Base-by-base conservation (phyloP, 305 asterid genomes). In the Andrographis paniculata region DNA sequence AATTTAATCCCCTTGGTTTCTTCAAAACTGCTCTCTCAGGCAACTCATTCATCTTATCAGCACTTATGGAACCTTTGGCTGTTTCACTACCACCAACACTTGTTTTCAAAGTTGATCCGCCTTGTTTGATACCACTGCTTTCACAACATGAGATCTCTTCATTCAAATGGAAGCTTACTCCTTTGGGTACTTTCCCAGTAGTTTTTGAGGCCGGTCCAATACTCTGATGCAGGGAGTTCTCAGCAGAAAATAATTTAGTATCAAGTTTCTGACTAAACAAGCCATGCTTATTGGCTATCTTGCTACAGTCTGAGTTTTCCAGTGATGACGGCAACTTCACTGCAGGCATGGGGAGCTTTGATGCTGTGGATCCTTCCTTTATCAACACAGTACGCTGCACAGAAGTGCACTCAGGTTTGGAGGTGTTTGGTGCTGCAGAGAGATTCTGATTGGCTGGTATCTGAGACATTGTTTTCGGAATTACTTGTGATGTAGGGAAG, bases 1-100 rank as follows among this genome's bases (percentile, higher is more conserved):
- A 86, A 67, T 86, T 89, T 45, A 89, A 69, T 33, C 98, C 98
- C 48, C 52, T 69, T 20, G 96, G 87, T 45, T 43, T 63, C 63
- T 51, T 56, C 39, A 52, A 61, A 46, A 79, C 60, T 20, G 28
- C 58, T 28, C 41, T 58, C 59, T 71, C 72, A 20, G 55, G 15
- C 9, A 50, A 36, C 20, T 64, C 68, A 20, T 65, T 66, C 20
- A 53, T 45, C 63, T 72, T 68, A 56, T 53, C 58, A 21, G 23
- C 9, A 48, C 60, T 52, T 48, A 50, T 61, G 17, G 63, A 50
- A 55, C 39, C 58, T 19, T 64, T 46, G 50, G 17, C 47, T 37
- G 37, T 48, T 22, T 62, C 45, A 30, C 38, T 66, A 24, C 42
- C 46, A 44, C 47, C 53, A 38, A 39, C 62, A 48, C 62, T 59